Evolutionary conservation across 1,284 basidiomycete genomes (phyloP).

Genomic region (Malassezia equina): DNA sequence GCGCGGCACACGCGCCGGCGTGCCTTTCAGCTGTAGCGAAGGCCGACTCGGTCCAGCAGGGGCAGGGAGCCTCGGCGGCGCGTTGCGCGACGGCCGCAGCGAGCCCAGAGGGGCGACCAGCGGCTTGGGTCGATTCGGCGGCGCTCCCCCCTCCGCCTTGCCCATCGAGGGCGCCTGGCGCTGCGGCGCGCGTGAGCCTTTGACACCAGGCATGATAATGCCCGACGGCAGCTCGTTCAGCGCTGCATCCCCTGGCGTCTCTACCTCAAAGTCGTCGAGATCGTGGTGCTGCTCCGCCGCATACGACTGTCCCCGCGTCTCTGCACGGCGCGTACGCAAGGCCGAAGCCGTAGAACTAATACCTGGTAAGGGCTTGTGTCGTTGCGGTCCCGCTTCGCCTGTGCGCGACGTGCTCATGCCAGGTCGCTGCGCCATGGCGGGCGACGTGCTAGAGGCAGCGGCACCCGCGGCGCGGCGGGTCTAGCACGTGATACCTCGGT

Average conservation of each 20-base stretch:
- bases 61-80: conserved; percentile 9
- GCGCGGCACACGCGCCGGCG: conserved; percentile 36
- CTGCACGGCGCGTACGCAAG: conserved; percentile 29
- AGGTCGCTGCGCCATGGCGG: conserved; percentile 16
- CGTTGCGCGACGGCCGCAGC: conserved; percentile 3
- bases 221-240: conserved; percentile 25
- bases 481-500: not conserved
- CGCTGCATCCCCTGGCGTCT: conserved; percentile 30
- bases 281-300: conserved; percentile 17
- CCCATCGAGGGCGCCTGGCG: conserved; percentile 14
- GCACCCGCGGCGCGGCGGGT: not conserved
- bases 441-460: not conserved
- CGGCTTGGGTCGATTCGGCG: not conserved
- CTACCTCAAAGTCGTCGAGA: conserved; percentile 34
- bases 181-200: conserved; percentile 5
- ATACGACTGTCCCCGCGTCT: not conserved
- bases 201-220: conserved; percentile 29
- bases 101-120: conserved; percentile 5
- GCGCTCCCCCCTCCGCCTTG: not conserved
- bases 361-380: conserved; percentile 28
- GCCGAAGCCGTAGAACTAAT: conserved; percentile 41
- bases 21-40: conserved; percentile 33
- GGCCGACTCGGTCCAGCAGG: conserved; percentile 9
- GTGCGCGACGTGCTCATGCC: conserved; percentile 2
- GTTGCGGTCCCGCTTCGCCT: not conserved